Evolutionary conservation across 495 filamentous ascomycete genomes (phyloP), one percentile per base, ranked within the genome.

Genomic region (Trichoderma erinaceum): DNA sequence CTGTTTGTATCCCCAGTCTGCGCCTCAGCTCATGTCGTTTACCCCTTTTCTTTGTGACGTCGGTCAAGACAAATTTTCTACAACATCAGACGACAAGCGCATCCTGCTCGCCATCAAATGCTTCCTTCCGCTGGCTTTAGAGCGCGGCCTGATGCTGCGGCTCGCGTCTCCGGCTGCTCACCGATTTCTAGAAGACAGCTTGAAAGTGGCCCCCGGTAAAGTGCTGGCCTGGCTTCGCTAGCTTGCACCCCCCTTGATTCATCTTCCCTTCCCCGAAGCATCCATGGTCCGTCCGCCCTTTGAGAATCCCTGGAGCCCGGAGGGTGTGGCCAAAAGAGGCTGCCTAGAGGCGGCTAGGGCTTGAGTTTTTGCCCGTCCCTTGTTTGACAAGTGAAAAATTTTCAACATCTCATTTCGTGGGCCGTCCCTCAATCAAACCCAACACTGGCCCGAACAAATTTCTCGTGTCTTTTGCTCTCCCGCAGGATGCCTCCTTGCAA

Each of bases 361-460:
- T 61, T 61, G 56, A 48, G 23, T n/a, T 32, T 61, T 61, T 32
- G 56, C 56, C 56, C 56, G 56, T 61, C 56, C 56, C 56, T 61
- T 61, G 56, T 61, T 61, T 61, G 56, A 61, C 25, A 32, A 32
- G 56, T 61, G 56, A 61, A 61, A 61, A 61, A 2, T 29, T 61
- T 61, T 61, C 27, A 27, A 61, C 8, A 27, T 32, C 16, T 61
- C 56, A 61, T 61, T 61, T 61, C 56, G 56, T 61, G 56, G 23
- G 56, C 56, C 56, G 27, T 61, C 56, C 56, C 27, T 61, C 56
- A 61, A 61, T 61, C 56, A 61, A 61, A 61, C 56, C 56, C 23
- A 61, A 61, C 44, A 48, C 44, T n/a, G n/a, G 44, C 44, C 44
- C 5, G 18, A 48, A n/a, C 44, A 21, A 18, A 32, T 21, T 52